Percentiles rank a stretch among this genome's conserved stretches.
Evolutionary conservation across 352 stramenopile genomes (phyloP).

Genomic region (Globisporangium abappressorium): DNA sequence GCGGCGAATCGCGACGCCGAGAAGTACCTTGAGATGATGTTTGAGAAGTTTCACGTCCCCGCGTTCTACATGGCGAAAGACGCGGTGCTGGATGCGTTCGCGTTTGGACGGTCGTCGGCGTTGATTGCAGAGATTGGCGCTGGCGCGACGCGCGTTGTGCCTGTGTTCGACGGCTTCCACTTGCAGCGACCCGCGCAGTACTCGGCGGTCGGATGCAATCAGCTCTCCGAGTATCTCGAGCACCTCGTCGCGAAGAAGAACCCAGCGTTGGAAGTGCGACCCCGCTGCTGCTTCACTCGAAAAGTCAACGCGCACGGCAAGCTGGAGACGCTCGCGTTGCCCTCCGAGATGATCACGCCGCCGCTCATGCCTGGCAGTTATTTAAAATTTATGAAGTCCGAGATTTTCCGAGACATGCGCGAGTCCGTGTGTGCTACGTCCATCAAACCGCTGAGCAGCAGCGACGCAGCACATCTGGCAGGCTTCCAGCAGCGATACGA

Average conservation of each 20-base stretch:
- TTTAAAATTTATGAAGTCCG: conserved; percentile 63
- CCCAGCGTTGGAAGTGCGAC: conserved; percentile 38
- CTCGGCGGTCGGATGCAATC: conserved; percentile 70
- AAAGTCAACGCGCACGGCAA: conserved; percentile 53
- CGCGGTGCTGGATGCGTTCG: conserved; percentile 89
- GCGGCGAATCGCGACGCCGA: conserved; percentile 55
- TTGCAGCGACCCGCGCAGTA: conserved; percentile 76
- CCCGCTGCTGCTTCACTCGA: conserved; percentile 63
- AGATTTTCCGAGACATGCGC: conserved; percentile 78
- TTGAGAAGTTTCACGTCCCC: conserved; percentile 89
- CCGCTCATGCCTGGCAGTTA: conserved; percentile 64
- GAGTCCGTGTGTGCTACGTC: conserved; percentile 56
- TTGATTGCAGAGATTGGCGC: conserved; percentile 89
- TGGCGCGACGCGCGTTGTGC: conserved; percentile 80
- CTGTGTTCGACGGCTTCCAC: conserved; percentile 90
- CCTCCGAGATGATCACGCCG: conserved; percentile 33
- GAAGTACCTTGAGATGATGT: conserved; percentile 91
- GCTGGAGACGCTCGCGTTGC: conserved; percentile 52
- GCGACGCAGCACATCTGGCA: conserved; percentile 22
- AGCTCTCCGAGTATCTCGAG: conserved; percentile 66
- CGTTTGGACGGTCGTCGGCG: conserved; percentile 83
- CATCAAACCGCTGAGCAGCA: conserved; percentile 43
- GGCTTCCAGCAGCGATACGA: conserved; percentile 54
- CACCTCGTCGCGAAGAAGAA: conserved; percentile 55
- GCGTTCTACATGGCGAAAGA: conserved; percentile 91